A percentile compares a stretch with the other conserved stretches of the same genome.
Evolutionary conservation across 1,284 basidiomycete species (phyloP).

Genomic region (Singerocomus rubriflavus): DNA sequence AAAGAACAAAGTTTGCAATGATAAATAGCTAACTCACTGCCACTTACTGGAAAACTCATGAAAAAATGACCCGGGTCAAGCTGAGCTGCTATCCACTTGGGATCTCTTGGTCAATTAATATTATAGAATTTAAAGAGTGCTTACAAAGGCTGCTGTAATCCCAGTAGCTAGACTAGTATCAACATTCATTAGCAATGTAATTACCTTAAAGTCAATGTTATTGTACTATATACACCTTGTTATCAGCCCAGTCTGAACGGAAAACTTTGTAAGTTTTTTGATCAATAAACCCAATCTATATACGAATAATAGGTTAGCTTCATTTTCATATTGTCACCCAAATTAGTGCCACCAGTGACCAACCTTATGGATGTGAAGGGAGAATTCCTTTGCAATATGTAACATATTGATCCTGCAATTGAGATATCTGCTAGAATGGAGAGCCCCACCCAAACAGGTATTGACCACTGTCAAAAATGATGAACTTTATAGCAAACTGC

Average conservation of each 20-base stretch:
- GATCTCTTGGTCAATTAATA: neutral
- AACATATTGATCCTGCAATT: constrained; percentile 21
- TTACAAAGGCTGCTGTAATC: constrained; percentile 15
- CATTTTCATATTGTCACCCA: neutral
- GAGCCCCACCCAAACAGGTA: constrained; percentile 20
- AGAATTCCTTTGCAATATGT: constrained; percentile 7
- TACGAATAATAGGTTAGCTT: neutral
- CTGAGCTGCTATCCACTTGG: constrained; percentile 17
- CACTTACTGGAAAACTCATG: constrained; percentile 25
- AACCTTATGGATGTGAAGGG: constrained; percentile 15
- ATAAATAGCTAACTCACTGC: constrained; percentile 11
- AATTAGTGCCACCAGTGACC: neutral
- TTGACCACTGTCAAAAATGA: constrained; percentile 16
- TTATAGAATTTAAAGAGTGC: neutral
- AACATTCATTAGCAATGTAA: neutral
- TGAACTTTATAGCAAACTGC: neutral
- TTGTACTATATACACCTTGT: constrained; percentile 14
- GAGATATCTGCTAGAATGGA: constrained; percentile 22
- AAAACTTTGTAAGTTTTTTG: constrained; percentile 18
- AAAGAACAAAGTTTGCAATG: neutral
- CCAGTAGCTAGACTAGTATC: constrained; percentile 14
- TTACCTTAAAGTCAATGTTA: neutral
- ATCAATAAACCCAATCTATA: constrained; percentile 18
- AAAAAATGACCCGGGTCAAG: constrained; percentile 18
- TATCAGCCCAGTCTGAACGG: constrained; percentile 27